Evolutionary conservation across 164 flowering plant genomes (phyloP).

Genomic region (grape (Vitis vinifera)): ASM3070453v1 NC_081806.1:4360501-4361000

Average conservation of each 20-base stretch:
- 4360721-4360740: conserved; percentile 96
- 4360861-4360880: not conserved
- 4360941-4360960: no score
- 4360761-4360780: conserved; percentile 97
- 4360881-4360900: not conserved
- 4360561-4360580: not conserved
- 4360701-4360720: conserved; percentile 88
- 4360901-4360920: not conserved
- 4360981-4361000: not conserved
- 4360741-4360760: conserved; percentile 98
- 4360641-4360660: conserved; percentile 73
- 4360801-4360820: not conserved
- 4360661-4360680: conserved; percentile 79
- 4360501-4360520: not conserved
- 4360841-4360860: no score
- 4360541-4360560: not conserved
- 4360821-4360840: no score
- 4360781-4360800: conserved; percentile 74
- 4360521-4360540: not conserved
- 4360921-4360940: not conserved
- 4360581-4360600: no score
- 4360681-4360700: conserved; percentile 92
- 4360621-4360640: conserved; percentile 2
- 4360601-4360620: not conserved
- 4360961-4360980: not conserved